Percentiles rank a stretch among this genome's conserved stretches.
These are phyloP conservation scores for Santalum album DNA, from an alignment of 164 flowering plant genomes.

Conservation along the genomic window DNA sequence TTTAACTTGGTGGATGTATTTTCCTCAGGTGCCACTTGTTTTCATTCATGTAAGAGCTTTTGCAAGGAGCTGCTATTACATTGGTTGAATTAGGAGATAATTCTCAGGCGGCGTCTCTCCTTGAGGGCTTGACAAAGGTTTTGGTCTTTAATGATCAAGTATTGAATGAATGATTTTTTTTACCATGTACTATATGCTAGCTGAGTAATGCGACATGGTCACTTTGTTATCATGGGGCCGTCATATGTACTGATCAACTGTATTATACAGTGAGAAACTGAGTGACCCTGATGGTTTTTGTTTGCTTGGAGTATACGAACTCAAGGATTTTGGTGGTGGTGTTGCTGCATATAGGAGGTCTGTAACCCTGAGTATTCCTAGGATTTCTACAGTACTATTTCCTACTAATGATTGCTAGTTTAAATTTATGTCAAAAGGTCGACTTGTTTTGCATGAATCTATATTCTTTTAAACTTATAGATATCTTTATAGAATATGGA, in stretches of 20 bases:
- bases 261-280: constrained; percentile 51
- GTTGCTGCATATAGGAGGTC: constrained; percentile 62
- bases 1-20: too few species aligned
- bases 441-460: not conserved
- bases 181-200: too few species aligned
- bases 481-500: too few species aligned
- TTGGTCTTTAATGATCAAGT: constrained; percentile 4
- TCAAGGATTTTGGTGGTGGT: constrained; percentile 85
- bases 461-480: too few species aligned
- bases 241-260: constrained; percentile 3
- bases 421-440: too few species aligned
- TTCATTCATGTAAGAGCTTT: constrained; percentile 3
- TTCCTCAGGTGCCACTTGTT: not conserved
- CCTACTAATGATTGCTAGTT: not conserved
- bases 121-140: constrained; percentile 70
- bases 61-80: constrained; percentile 86
- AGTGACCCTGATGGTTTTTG: constrained; percentile 73
- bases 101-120: constrained; percentile 48
- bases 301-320: constrained; percentile 78
- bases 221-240: not conserved
- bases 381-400: not conserved
- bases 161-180: too few species aligned
- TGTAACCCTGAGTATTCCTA: constrained; percentile 36
- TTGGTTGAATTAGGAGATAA: constrained; percentile 71
- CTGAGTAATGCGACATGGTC: too few species aligned